Base-by-base conservation (phyloP, 352 stramenopile genomes). In the Phytophthora chlamydospora region DNA sequence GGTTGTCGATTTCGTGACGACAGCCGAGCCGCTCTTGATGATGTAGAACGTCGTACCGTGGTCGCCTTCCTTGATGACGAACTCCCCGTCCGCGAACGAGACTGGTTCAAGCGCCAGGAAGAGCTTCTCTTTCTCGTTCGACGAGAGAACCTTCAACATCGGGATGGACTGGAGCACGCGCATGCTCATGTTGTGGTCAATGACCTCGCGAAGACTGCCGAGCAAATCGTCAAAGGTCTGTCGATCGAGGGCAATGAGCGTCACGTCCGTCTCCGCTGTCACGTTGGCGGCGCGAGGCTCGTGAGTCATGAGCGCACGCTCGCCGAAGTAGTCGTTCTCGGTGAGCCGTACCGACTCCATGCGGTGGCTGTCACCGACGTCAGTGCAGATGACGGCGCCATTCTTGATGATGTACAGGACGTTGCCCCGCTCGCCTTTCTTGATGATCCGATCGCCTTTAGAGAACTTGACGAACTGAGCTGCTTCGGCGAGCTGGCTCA, bases 161-260 rank as follows among this genome's bases (percentile, higher is more conserved):
- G 78, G 80, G 43, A 92, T 88, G 17, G 78, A 80, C 49, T 88
- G 80, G n/a, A 92, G 65, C 46, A 91, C 80, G 10, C 83, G 78
- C 62, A 91, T 87, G 51, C 77, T 88, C 74, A 89, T 83, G 60
- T 98, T 97, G 62, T 86, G 74, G 32, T 97, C 82, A 31, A 98
- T 86, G 8, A 98, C 78, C 53, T 91, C 88, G n/a, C 94, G 73
- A 19, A 98, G 70, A 55, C 93, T 88, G 19, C 96, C 96, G 16
- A 99, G 69, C 36, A 97, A 89, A 40, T 93, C 80, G 59, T 97
- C 85, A 60, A 99, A 98, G 10, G 96, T 93, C 55, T 98, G 89
- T 32, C 91, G 85, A 64, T 97, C 91, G 35, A 99, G 76, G 14
- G 82, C 88, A 50, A 98, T 88, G 12, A 83, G 62, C 10, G 75